Conservation (phyloP, 2,329 filamentous ascomycete genomes). For the Nothomitra cinnamomea region DNA sequence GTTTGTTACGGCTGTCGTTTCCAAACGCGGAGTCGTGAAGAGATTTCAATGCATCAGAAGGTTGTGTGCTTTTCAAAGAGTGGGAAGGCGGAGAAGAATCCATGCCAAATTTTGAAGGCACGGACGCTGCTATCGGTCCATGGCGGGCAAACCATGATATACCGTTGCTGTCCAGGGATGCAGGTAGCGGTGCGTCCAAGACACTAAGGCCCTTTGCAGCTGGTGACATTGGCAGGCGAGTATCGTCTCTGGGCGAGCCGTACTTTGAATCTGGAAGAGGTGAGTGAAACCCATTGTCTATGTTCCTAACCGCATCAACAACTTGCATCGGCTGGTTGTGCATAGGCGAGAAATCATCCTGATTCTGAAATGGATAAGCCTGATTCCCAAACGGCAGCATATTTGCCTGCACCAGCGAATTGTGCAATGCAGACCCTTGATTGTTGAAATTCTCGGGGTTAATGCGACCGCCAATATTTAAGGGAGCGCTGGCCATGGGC, state of each 20-base stretch:
- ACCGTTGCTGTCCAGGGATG: slow-evolving; percentile 91
- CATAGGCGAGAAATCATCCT: slow-evolving; percentile 25
- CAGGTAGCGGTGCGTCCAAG: slow-evolving; percentile 78
- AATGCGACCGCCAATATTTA: slow-evolving; percentile 49
- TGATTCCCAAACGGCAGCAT: slow-evolving; percentile 26
- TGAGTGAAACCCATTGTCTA: slow-evolving; percentile 36
- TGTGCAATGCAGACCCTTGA: slow-evolving; percentile 57
- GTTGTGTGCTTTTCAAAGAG: slow-evolving; percentile 39
- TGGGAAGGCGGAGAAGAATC: slow-evolving; percentile 70
- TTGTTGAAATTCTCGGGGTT: slow-evolving; percentile 44
- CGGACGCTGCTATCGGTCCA: slow-evolving; percentile 79
- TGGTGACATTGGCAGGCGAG: slow-evolving; percentile 66
- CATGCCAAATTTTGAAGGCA: slow-evolving; percentile 79
- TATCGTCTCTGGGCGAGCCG: slow-evolving; percentile 68
- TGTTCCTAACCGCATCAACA: slow-evolving; percentile 33
- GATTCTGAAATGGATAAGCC: slow-evolving; percentile 21
- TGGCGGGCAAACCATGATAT: slow-evolving; percentile 82
- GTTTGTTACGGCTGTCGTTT: slow-evolving; percentile 48
- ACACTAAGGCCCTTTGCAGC: slow-evolving; percentile 63
- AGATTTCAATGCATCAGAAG: slow-evolving; percentile 43
- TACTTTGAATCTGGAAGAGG: slow-evolving; percentile 47
- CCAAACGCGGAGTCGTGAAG: slow-evolving; percentile 51
- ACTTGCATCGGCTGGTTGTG: background rate
- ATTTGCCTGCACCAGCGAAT: slow-evolving; percentile 50
- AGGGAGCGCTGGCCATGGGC: slow-evolving; percentile 35